Conservation (phyloP, 2,329 filamentous ascomycete species). For the Aspergillus jensenii region DNA sequence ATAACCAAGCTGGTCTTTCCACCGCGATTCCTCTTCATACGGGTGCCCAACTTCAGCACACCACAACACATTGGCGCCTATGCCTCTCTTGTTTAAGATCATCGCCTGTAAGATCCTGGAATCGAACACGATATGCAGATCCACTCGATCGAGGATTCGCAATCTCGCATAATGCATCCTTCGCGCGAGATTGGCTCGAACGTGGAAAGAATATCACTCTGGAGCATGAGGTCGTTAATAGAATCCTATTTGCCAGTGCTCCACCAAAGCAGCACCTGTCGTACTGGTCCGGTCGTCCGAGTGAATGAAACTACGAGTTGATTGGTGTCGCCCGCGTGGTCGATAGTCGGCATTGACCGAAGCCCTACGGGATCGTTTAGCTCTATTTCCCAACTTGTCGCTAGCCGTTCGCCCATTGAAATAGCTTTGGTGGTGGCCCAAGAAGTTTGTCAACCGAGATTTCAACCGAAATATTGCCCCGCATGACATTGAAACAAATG, state of each 20-base stretch:
- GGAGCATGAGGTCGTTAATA: neutral
- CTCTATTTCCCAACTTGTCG: neutral
- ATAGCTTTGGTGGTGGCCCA: neutral
- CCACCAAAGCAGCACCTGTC: neutral
- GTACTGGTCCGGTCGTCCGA: neutral
- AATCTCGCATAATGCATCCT: neutral
- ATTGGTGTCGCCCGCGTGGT: neutral
- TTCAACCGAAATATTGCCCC: neutral
- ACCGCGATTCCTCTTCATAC: neutral
- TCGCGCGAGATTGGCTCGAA: neutral
- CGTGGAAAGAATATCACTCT: neutral
- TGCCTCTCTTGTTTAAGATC: neutral
- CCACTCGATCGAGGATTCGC: neutral
- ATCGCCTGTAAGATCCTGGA: neutral
- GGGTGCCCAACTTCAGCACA: neutral
- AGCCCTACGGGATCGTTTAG: neutral
- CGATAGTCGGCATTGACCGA: neutral
- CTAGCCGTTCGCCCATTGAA: neutral
- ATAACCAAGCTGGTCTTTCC: neutral
- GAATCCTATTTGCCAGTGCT: neutral
- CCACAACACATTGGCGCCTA: neutral
- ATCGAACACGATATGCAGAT: neutral
- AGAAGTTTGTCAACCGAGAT: neutral
- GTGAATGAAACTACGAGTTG: neutral
- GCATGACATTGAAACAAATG: neutral